These are phyloP conservation scores for Fomes fomentarius DNA, from an alignment of 1,284 basidiomycete genomes.

Conservation along the genomic window DNA sequence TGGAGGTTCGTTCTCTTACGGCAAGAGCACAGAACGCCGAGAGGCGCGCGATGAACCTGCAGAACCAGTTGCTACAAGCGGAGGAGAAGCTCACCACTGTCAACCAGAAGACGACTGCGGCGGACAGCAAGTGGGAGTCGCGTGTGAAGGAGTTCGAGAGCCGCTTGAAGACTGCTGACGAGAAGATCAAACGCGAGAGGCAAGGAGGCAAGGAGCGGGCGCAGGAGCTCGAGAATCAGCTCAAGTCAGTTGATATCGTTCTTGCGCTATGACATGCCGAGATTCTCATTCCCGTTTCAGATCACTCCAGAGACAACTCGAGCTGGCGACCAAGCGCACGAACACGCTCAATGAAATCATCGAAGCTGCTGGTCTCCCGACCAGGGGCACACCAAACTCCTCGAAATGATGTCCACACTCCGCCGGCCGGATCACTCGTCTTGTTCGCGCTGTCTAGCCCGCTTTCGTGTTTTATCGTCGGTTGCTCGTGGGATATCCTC, in stretches of 20 bases:
- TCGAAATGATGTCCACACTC: slow-evolving; percentile 8
- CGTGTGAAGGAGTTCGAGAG: slow-evolving; percentile 91
- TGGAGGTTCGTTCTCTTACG: slow-evolving; percentile 72
- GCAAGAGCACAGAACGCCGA: slow-evolving; percentile 83
- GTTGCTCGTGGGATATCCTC: slow-evolving; percentile 2
- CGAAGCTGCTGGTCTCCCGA: slow-evolving; percentile 42
- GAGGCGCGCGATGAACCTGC: slow-evolving; percentile 77
- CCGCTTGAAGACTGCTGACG: slow-evolving; percentile 83
- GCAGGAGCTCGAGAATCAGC: slow-evolving; percentile 66
- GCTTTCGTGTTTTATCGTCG: slow-evolving; percentile 12
- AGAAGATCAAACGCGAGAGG: slow-evolving; percentile 92
- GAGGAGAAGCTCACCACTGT: slow-evolving; percentile 83
- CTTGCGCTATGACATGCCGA: neutral
- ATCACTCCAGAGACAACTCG: slow-evolving; percentile 69
- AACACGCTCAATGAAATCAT: slow-evolving; percentile 69
- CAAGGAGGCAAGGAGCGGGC: slow-evolving; percentile 92
- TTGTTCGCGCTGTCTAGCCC: slow-evolving; percentile 8
- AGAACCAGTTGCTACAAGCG: slow-evolving; percentile 79
- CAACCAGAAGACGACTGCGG: slow-evolving; percentile 68
- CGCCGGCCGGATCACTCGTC: neutral
- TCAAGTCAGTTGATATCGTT: slow-evolving; percentile 55
- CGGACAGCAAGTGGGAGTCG: slow-evolving; percentile 90
- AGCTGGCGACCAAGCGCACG: slow-evolving; percentile 70
- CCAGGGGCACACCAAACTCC: slow-evolving; percentile 31
- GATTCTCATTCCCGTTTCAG: slow-evolving; percentile 39